Evolutionary conservation across 768 basidiomycete genomes (phyloP), one percentile per base, ranked within the genome.

Genomic region (Tricholoma flavovirens): DNA sequence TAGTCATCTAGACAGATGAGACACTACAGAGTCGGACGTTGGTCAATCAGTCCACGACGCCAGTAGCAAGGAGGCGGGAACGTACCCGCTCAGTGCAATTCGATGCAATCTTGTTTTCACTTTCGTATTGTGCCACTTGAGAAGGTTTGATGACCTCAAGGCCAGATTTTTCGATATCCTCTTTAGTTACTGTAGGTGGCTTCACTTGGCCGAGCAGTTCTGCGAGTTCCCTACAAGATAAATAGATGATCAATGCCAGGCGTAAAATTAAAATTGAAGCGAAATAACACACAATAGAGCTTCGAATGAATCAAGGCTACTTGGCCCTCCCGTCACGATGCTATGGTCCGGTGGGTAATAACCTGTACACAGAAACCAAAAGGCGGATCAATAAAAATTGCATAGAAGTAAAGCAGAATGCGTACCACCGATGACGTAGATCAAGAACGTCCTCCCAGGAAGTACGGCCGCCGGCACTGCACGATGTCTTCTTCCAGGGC

Each of bases 331-430:
- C n/a, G 85, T 87, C 42, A 96, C 84, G 59, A 98, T 87, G 51
- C 84, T 89, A 67, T 96, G 93, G 62, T 90, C 85, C 12, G 89
- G 87, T 1, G 93, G 91, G 67, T 96, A 97, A 65, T 93, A 92
- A n/a, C 93, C 93, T 89, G 59, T 17, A 36, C 43, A 56, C 33
- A 26, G 9, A 48, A 30, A 45, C 59, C 51, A 29, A 19, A 42
- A 42, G 8, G 40, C 51, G 55, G 8, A 51, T 32, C 46, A 30
- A 56, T 60, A 49, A 61, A 43, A 22, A 52, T 49, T 46, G 15
- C 51, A 8, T 49, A 15, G 36, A 43, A 38, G 22, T 33, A 5
- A 35, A 38, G 32, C 11, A 17, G 30, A 12, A 54, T 17, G 58
- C 79, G 50, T 59, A 83, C 88, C 88, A 51, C 90, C 89, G 66